Evolutionary conservation across 140 eudicot genomes (phyloP).

Genomic region (Erigeron philadelphicus): DNA sequence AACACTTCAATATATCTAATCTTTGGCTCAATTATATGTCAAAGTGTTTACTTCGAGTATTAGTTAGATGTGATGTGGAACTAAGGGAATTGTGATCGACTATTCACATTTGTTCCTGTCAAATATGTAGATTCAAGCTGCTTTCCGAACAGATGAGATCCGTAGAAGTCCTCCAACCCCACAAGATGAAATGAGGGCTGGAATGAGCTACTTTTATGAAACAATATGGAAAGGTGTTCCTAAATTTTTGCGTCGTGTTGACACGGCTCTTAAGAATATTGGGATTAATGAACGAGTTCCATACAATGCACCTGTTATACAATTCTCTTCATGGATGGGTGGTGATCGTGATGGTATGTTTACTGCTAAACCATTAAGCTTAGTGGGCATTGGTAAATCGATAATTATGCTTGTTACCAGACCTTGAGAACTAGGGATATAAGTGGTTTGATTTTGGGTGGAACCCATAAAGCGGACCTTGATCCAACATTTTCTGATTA

Average conservation of each 20-base stretch:
- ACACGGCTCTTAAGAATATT: constrained; percentile 87
- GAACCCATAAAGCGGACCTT: no score
- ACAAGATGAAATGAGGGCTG: constrained; percentile 99
- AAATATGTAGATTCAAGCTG: constrained; percentile 84
- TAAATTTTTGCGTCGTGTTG: constrained; percentile 84
- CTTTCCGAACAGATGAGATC: constrained; percentile 95
- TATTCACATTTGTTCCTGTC: background rate
- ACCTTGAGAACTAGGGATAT: background rate
- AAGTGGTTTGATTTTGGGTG: no score
- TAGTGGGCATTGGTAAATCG: background rate
- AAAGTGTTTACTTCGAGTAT: constrained; percentile 10
- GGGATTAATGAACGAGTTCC: constrained; percentile 96
- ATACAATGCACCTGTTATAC: constrained; percentile 92
- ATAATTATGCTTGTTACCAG: background rate
- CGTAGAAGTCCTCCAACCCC: constrained; percentile 88
- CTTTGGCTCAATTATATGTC: no score
- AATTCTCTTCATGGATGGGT: constrained; percentile 99
- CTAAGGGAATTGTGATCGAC: background rate
- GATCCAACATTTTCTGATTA: no score
- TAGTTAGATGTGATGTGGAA: constrained; percentile 10
- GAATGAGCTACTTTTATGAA: constrained; percentile 98
- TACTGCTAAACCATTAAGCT: background rate
- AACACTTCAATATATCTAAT: background rate
- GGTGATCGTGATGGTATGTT: constrained; percentile 95
- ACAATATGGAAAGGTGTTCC: constrained; percentile 99